A percentile compares a stretch with the other conserved stretches of the same genome.
Conservation (phyloP, 805 yeast species). For the Babjeviella inositovora region DNA sequence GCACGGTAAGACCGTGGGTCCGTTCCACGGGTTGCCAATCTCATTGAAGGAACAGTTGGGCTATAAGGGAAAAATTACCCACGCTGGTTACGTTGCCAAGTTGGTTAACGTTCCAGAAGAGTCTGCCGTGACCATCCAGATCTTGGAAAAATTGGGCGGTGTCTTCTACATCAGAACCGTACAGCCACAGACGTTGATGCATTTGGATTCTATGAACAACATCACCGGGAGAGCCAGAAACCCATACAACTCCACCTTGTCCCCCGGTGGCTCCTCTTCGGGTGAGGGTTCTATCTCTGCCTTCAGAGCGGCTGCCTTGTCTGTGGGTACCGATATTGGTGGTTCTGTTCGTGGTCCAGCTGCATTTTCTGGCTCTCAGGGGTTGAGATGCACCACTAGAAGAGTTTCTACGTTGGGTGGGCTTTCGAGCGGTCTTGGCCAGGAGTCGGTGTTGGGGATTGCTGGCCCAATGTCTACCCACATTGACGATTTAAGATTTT, state of each 20-base stretch:
- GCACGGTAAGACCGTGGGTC: conserved; percentile 20
- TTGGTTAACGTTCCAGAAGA: conserved; percentile 19
- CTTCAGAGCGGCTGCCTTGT: conserved; percentile 43
- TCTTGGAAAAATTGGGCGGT: conserved; percentile 34
- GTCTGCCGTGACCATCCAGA: conserved; percentile 20
- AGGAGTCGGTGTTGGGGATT: conserved; percentile 49
- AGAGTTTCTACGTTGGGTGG: conserved; percentile 31
- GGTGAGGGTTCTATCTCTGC: conserved; percentile 43
- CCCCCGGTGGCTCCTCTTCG: conserved; percentile 38
- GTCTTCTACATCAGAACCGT: conserved; percentile 38
- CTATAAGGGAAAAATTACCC: conserved; percentile 32
- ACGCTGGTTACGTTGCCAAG: conserved; percentile 26
- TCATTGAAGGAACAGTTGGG: conserved; percentile 43
- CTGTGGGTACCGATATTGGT: conserved; percentile 59
- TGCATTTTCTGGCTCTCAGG: conserved; percentile 44
- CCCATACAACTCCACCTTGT: conserved; percentile 25
- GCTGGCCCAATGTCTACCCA: conserved; percentile 55
- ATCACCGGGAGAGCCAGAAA: conserved; percentile 32
- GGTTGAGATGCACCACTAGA: conserved; percentile 46
- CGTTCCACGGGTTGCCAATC: conserved; percentile 49
- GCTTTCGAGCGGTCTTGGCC: conserved; percentile 42
- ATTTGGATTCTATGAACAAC: conserved; percentile 37
- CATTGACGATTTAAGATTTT: conserved; percentile 50
- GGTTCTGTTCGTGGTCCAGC: conserved; percentile 59
- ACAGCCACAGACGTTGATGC: conserved; percentile 40